Evolutionary conservation across 164 flowering plant species (phyloP), one percentile per base, ranked within the genome.

Genomic region (Chimonanthus praecox): DNA sequence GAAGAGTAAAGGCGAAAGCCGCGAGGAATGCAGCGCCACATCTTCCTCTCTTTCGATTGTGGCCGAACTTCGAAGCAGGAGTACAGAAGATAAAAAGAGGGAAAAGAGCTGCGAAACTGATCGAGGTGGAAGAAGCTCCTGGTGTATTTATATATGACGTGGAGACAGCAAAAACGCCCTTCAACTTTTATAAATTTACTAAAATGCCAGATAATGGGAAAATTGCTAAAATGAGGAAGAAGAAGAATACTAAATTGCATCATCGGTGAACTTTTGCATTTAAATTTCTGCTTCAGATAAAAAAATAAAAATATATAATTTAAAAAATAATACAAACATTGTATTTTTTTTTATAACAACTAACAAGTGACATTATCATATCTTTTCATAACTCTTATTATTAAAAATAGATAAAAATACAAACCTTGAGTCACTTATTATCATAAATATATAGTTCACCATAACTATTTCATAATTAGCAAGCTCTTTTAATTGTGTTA

Each of bases 1-100:
- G 77, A 58, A 43, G 86, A 78, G 79, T 77, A 61, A n/a, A 74
- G 60, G 49, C 88, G 78, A 75, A 89, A 80, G 79, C 83, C 75
- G 54, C 92, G 91, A 64, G 91, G 71, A 43, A 88, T 85, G 84
- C 87, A 88, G 78, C 95, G 91, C 97, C 97, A 90, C 97, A 90
- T 90, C 46, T 44, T 71, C 11, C 49, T 66, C 69, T 45, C n/a
- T 45, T 16, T 66, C 69, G 13, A 13, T 44, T 1, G 47, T 47
- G 33, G 11, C 16, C 46, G 8, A 5, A 0, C n/a, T 6, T 16
- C 47, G 68, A 5, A 66, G 16, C 6, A 43, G 11, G 64, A 6
- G 47, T 1, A 45, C 11, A 47, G 4, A 43, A 43, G 48, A 44
- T 15, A 65, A 48, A 7, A 7, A 65, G 1, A 11, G 68, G 16